Base-by-base conservation (phyloP, 768 basidiomycete genomes). In the Boletus pseudo-olivaceus region DNA sequence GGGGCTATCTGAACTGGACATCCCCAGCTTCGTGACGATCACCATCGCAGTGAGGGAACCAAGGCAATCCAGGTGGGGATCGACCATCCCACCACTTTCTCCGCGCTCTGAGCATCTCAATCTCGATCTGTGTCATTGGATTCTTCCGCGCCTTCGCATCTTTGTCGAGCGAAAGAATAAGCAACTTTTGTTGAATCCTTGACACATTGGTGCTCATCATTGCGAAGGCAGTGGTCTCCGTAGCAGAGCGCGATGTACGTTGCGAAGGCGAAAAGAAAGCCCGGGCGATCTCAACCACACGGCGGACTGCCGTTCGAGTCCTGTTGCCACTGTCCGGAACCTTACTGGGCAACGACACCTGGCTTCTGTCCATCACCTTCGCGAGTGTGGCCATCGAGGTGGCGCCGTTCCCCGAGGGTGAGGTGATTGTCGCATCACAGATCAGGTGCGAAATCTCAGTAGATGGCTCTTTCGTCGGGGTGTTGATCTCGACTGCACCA, bases 101-200 rank as follows among this genome's bases (percentile, higher is more conserved):
- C 42, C 3, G 49, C 12, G 39, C 35, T 14, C 53, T 27, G 1
- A 58, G 41, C 15, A 56, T 42, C 43, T 59, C 47, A 9, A 64
- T 56, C 47, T 65, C 57, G 0, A 46, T 56, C 17, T 49, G 50
- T 3, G 51, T 57, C 20, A 5, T 17, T 3, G 42, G 29, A 30
- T 58, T 49, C 37, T 5, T 55, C 17, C 42, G 51, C 10, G 8
- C 42, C 27, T 54, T 49, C 14, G 17, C 23, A 2, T 37, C 37
- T 30, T 48, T 33, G 26, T 52, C 56, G 4, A 55, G 54, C 30
- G 49, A 27, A 8, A 58, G 47, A 4, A 51, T 17, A 17, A 56
- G 60, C 23, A 51, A 0, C 27, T 45, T 52, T 1, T 23, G 23
- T 23, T 45, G 53, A 20, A 57, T 27, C 20, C 33, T 52, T 5